Evolutionary conservation across 768 basidiomycete genomes (phyloP).

Genomic region (Ramaria sp.): DNA sequence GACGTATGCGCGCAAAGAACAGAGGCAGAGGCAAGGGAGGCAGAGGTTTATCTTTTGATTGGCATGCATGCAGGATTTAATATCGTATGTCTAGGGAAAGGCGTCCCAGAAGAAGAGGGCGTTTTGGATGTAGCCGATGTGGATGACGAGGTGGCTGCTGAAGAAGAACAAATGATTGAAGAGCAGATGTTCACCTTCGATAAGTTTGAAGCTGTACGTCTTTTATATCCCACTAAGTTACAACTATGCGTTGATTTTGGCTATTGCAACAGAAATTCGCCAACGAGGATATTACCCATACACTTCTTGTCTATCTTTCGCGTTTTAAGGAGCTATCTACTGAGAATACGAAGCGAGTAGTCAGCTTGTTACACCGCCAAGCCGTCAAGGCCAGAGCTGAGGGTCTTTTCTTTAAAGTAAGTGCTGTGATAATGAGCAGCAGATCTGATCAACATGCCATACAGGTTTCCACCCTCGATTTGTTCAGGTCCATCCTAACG

Average conservation of each 20-base stretch:
- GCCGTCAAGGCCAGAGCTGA: conserved; percentile 88
- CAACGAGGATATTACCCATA: conserved; percentile 72
- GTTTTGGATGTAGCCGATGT: conserved; percentile 64
- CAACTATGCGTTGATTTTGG: background rate
- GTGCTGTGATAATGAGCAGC: background rate
- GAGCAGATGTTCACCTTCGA: conserved; percentile 92
- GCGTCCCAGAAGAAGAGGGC: conserved; percentile 32
- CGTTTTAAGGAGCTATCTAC: conserved; percentile 77
- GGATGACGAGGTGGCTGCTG: conserved; percentile 35
- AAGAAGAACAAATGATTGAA: conserved; percentile 52
- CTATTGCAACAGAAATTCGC: conserved; percentile 66
- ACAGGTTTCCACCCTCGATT: conserved; percentile 79
- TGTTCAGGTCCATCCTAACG: conserved; percentile 81
- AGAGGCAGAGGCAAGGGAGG: conserved; percentile 2
- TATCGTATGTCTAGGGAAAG: conserved; percentile 3
- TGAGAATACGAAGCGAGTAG: conserved; percentile 85
- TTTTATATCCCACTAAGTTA: background rate
- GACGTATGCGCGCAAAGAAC: conserved; percentile 34
- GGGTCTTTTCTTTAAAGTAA: conserved; percentile 89
- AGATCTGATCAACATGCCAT: conserved; percentile 6
- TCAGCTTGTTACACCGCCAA: conserved; percentile 82
- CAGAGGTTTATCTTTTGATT: background rate
- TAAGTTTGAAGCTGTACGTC: conserved; percentile 73
- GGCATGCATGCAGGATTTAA: background rate
- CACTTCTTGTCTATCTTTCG: conserved; percentile 71